Base-by-base conservation (phyloP, 2,329 filamentous ascomycete species). In the Pestalotiopsis fici region DNA sequence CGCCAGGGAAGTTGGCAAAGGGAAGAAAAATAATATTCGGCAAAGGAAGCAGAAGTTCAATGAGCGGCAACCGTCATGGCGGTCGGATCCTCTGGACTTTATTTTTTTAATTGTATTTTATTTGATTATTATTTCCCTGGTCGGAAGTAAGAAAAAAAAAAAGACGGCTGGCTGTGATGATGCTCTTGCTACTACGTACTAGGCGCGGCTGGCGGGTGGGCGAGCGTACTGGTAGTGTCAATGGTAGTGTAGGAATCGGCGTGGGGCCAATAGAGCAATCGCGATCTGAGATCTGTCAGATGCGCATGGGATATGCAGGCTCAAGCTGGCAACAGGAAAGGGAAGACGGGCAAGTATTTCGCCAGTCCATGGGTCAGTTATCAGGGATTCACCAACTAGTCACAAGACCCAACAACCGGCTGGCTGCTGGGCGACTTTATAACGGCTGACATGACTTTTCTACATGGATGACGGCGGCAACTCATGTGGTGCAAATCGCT, bases 221-320 rank as follows among this genome's bases (percentile, higher is more conserved):
- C 43, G 31, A 50, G 43, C 15, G 43, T n/a, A 50, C 18, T n/a
- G n/a, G 43, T 11, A 50, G 43, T 50, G 43, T 21, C 43, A 9
- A 11, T 9, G 43, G 43, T 60, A 31, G 31, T 31, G 57, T 31
- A 21, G 57, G 13, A 60, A 21, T 27, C 28, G 57, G 28, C 57
- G 57, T 31, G 57, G 57, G 57, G 57, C 57, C 27, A 60, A 21
- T 39, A 31, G 57, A 60, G 57, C 57, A 60, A 60, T 60, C 57
- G 57, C 57, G 57, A 60, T 60, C 57, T 21, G 4, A 50, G 43
- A 37, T 60, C 57, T 60, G 57, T 60, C 57, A 60, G 57, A 60
- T 60, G 57, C 28, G 28, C 57, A 37, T 15, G n/a, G n/a, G 23
- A 60, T 2, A 50, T 18, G 43, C 43, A 50, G 18, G 43, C n/a